Evolutionary conservation across 1,139 yeast genomes (phyloP).

Genomic region (Yamadazyma atmosphaerica): DNA sequence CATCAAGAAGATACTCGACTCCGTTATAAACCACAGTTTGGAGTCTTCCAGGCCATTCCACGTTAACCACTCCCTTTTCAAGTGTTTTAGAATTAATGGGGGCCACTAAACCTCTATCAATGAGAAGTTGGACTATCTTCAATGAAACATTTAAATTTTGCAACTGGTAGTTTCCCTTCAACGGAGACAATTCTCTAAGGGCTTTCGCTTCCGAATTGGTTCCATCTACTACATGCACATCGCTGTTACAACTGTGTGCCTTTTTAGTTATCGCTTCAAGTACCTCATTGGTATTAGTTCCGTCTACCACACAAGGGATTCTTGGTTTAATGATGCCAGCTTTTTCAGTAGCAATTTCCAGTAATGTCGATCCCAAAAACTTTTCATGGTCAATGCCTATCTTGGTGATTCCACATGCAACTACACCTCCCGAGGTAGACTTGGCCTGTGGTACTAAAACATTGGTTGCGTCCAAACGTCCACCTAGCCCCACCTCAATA

Average conservation of each 20-base stretch:
- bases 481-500: conserved; percentile 91
- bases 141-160: conserved; percentile 72
- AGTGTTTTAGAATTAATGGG: conserved; percentile 25
- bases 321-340: conserved; percentile 75
- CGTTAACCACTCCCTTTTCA: conserved; percentile 48
- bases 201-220: conserved; percentile 6
- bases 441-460: conserved; percentile 32
- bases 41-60: conserved; percentile 65
- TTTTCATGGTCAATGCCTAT: conserved; percentile 83
- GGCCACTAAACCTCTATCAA: conserved; percentile 22
- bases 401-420: conserved; percentile 77
- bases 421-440: conserved; percentile 36
- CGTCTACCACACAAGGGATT: conserved; percentile 72
- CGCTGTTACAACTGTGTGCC: conserved; percentile 20
- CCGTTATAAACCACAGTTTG: conserved; percentile 39
- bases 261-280: conserved; percentile 38
- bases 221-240: conserved; percentile 21
- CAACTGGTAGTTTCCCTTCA: conserved; percentile 71
- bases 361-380: conserved; percentile 64
- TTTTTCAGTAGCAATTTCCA: conserved; percentile 70
- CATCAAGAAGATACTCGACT: conserved; percentile 55
- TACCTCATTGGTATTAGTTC: conserved; percentile 56
- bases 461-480: conserved; percentile 85
- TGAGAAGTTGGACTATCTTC: conserved; percentile 47
- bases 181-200: conserved; percentile 44